Evolutionary conservation across 192 early-diverging fungal species (phyloP).

Genomic region (Backusella luteola): DNA sequence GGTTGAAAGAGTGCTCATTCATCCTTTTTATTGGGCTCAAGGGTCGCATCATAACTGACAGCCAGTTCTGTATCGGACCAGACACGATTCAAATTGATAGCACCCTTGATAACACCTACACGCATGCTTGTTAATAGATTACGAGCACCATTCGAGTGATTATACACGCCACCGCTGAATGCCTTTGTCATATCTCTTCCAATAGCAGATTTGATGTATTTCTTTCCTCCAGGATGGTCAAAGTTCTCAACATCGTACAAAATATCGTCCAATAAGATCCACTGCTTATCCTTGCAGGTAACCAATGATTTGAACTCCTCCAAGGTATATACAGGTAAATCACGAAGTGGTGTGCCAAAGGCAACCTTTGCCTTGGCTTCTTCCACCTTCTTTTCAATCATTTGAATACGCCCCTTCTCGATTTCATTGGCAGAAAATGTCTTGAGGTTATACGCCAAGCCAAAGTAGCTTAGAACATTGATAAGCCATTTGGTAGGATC

Average conservation of each 20-base stretch:
- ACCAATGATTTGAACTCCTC: slow-evolving; percentile 64
- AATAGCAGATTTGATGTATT: slow-evolving; percentile 65
- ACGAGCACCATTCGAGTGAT: slow-evolving; percentile 86
- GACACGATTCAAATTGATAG: slow-evolving; percentile 29
- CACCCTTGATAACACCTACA: slow-evolving; percentile 57
- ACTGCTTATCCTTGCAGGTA: slow-evolving; percentile 62
- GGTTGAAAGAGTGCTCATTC: neutral
- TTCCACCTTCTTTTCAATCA: slow-evolving; percentile 76
- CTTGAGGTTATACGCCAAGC: slow-evolving; percentile 68
- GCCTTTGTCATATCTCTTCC: slow-evolving; percentile 84
- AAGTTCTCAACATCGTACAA: slow-evolving; percentile 81
- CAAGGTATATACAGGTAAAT: slow-evolving; percentile 66
- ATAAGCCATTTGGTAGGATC: slow-evolving; percentile 89
- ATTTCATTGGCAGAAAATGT: slow-evolving; percentile 78
- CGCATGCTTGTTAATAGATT: slow-evolving; percentile 79
- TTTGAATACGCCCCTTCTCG: slow-evolving; percentile 70
- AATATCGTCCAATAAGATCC: slow-evolving; percentile 80
- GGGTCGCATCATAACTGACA: neutral
- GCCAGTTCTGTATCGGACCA: neutral
- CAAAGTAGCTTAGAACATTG: slow-evolving; percentile 46
- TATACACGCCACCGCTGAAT: slow-evolving; percentile 89
- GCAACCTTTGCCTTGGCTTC: slow-evolving; percentile 55
- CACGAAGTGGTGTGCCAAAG: slow-evolving; percentile 69
- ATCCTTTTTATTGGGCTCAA: neutral
- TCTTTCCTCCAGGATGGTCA: slow-evolving; percentile 85